Evolutionary conservation across 352 stramenopile species (phyloP).

Genomic region (Aphanomyces stellatus): DNA sequence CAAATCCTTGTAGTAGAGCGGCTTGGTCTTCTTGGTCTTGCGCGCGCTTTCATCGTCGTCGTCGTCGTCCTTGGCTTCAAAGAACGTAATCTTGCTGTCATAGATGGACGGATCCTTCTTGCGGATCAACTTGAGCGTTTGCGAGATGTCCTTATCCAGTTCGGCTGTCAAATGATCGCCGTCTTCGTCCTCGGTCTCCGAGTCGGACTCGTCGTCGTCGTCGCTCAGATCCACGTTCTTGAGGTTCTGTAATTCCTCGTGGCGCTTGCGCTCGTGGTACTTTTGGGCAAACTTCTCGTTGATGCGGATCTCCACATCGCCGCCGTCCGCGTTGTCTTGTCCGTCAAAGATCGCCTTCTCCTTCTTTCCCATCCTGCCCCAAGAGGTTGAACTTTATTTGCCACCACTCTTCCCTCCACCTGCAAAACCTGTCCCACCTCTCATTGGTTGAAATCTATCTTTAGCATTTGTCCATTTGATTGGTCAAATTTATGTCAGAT

Average conservation of each 20-base stretch:
- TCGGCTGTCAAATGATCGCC: constrained; percentile 63
- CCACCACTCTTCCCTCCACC: constrained; percentile 4
- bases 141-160: constrained; percentile 67
- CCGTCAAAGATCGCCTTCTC: constrained; percentile 9
- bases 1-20: constrained; percentile 92
- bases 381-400: constrained; percentile 2
- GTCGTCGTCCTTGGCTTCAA: constrained; percentile 38
- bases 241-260: constrained; percentile 63
- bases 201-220: constrained; percentile 58
- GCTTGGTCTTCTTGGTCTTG: constrained; percentile 24
- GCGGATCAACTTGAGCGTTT: constrained; percentile 85
- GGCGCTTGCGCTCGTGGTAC: constrained; percentile 68
- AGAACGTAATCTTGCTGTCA: constrained; percentile 86
- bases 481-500: no score
- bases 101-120: constrained; percentile 90
- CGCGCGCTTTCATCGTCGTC: constrained; percentile 28
- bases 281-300: constrained; percentile 69
- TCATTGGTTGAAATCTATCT: not conserved
- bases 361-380: constrained; percentile 5
- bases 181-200: constrained; percentile 79
- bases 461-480: not conserved
- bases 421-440: not conserved
- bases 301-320: constrained; percentile 47
- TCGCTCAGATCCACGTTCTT: constrained; percentile 24
- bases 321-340: not conserved